Conservation (phyloP, 208 protist species). For the Trypanosoma lewisi region DNA sequence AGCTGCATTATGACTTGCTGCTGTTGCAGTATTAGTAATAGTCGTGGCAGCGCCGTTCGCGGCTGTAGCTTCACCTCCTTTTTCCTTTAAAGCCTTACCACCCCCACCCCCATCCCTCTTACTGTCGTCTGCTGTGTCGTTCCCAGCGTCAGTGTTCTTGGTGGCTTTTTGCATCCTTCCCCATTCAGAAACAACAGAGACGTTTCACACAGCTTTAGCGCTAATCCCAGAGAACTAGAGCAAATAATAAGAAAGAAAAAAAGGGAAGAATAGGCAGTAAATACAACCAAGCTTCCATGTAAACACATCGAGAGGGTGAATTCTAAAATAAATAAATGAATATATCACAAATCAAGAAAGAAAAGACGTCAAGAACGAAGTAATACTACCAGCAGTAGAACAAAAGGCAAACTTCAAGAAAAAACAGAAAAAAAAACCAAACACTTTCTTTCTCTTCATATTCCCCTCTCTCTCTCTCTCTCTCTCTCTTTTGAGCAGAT, state of each 20-base stretch:
- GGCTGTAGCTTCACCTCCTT: background rate
- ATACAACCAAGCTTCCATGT: background rate
- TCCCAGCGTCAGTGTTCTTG: background rate
- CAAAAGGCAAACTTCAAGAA: no score
- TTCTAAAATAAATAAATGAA: slow-evolving; percentile 3
- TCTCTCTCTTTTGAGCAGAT: background rate
- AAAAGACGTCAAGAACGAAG: no score
- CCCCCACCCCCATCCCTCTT: background rate
- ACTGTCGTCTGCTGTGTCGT: background rate
- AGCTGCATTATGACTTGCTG: no score
- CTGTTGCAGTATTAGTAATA: background rate
- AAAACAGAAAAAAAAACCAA: no score
- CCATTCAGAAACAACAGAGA: no score
- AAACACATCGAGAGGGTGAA: background rate
- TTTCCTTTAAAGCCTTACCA: background rate
- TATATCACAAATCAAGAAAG: no score
- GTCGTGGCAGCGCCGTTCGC: background rate
- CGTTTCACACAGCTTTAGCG: no score
- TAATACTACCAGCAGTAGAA: no score
- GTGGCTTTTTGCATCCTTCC: background rate
- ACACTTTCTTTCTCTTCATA: no score
- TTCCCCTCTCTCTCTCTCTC: background rate
- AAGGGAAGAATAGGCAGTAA: background rate
- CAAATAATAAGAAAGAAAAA: background rate
- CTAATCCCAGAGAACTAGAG: no score